Conservation (phyloP, 164 flowering plant species). For the Stephania japonica region DNA sequence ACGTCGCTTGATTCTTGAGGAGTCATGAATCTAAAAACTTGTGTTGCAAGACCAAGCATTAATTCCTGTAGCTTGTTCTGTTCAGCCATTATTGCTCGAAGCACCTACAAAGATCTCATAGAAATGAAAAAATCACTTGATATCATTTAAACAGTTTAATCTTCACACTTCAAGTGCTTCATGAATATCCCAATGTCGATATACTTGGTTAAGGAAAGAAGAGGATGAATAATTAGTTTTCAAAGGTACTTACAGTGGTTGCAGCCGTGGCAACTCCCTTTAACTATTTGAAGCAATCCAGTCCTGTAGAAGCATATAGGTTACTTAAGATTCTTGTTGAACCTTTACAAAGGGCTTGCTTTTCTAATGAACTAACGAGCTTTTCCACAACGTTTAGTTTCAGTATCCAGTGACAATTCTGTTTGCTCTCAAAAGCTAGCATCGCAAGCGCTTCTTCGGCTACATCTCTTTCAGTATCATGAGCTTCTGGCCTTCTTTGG, state of each 20-base stretch:
- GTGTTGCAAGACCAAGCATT: slow-evolving; percentile 74
- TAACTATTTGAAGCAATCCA: slow-evolving; percentile 40
- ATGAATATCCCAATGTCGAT: too few relatives aligned
- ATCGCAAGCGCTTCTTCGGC: slow-evolving; percentile 89
- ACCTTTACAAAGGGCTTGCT: slow-evolving; percentile 40
- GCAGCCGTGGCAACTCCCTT: slow-evolving; percentile 46
- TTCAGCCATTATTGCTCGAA: slow-evolving; percentile 54
- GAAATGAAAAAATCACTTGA: too few relatives aligned
- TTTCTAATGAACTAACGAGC: slow-evolving; percentile 50
- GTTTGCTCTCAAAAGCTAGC: slow-evolving; percentile 68
- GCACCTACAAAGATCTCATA: slow-evolving; percentile 37
- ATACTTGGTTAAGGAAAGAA: not conserved
- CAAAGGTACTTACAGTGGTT: slow-evolving; percentile 54
- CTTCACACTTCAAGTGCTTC: too few relatives aligned
- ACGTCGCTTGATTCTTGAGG: slow-evolving; percentile 35
- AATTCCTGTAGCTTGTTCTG: slow-evolving; percentile 74
- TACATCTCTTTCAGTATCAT: slow-evolving; percentile 42
- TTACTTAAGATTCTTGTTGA: slow-evolving; percentile 81
- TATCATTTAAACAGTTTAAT: too few relatives aligned
- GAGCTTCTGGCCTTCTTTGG: slow-evolving; percentile 22
- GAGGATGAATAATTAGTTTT: not conserved
- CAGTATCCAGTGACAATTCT: slow-evolving; percentile 53
- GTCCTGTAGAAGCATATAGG: slow-evolving; percentile 51
- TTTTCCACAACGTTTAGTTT: slow-evolving; percentile 34
- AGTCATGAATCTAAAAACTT: slow-evolving; percentile 52